Percentiles rank a stretch among this genome's conserved stretches.
Evolutionary conservation across 2,329 filamentous ascomycete species (phyloP).

Genomic region (Sporothrix schenckii): DNA sequence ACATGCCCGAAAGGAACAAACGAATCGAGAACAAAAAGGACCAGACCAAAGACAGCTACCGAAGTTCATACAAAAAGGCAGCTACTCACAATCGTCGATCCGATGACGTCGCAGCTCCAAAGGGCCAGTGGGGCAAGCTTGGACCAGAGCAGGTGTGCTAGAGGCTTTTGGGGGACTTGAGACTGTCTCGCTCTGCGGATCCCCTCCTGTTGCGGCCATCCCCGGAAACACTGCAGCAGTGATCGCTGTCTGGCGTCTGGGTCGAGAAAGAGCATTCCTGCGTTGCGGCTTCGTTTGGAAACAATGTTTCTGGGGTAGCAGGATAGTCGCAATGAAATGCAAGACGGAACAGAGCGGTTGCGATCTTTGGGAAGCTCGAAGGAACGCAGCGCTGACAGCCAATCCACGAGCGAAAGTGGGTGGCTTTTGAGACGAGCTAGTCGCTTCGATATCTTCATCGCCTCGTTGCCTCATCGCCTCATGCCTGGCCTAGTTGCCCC

Average conservation of each 20-base stretch:
- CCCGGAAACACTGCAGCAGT: not conserved
- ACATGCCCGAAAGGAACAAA: not conserved
- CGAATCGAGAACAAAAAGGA: not conserved
- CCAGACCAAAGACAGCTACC: not conserved
- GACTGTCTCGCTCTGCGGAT: not conserved
- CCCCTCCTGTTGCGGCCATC: slow-evolving; percentile 8
- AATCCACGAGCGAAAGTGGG: not conserved
- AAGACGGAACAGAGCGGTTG: too few species aligned
- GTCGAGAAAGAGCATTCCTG: not conserved
- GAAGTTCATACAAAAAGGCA: not conserved
- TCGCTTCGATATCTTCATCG: too few species aligned
- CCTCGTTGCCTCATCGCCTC: not conserved
- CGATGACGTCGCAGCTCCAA: slow-evolving; percentile 15
- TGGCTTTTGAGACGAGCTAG: not conserved
- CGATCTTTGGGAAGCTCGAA: not conserved
- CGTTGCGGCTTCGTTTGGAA: not conserved
- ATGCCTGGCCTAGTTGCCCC: not conserved
- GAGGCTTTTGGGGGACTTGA: too few species aligned
- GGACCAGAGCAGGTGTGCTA: not conserved
- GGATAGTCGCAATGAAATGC: too few species aligned
- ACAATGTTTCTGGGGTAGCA: too few species aligned
- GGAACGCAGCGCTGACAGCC: not conserved
- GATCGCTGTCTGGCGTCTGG: not conserved
- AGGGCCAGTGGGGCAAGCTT: not conserved
- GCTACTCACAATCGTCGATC: slow-evolving; percentile 2